These are phyloP conservation scores for Aspergillus brunneoviolaceus DNA, from an alignment of 2,329 filamentous ascomycete genomes.

Conservation along the genomic window DNA sequence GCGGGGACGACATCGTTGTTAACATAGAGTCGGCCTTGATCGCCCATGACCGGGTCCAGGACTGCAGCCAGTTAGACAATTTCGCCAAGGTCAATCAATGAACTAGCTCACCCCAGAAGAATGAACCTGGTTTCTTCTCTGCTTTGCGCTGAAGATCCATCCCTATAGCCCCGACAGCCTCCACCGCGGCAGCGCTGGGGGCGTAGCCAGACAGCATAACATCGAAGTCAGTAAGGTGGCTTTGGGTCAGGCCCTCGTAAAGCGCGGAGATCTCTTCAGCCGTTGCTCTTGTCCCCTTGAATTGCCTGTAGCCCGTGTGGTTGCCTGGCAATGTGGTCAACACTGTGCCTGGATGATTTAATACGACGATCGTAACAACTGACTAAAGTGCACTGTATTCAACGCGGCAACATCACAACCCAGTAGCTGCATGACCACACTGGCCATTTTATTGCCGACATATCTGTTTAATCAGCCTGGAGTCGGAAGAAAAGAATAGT, in stretches of 20 bases:
- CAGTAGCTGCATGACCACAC: constrained; percentile 88
- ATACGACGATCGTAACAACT: constrained; percentile 33
- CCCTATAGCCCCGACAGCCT: constrained; percentile 80
- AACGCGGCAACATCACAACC: constrained; percentile 92
- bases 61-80: constrained; percentile 50
- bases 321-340: constrained; percentile 64
- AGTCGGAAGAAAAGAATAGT: neutral
- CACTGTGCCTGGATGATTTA: neutral
- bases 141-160: constrained; percentile 72
- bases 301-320: constrained; percentile 87
- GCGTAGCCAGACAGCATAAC: constrained; percentile 95
- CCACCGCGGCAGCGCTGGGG: constrained; percentile 79
- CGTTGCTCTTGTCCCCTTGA: constrained; percentile 78
- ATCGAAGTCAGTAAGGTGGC: constrained; percentile 83
- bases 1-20: constrained; percentile 86
- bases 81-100: neutral
- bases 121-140: constrained; percentile 64
- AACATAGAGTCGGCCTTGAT: constrained; percentile 89
- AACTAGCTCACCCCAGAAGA: constrained; percentile 72
- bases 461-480: constrained; percentile 58
- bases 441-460: constrained; percentile 96
- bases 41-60: constrained; percentile 96
- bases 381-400: constrained; percentile 98
- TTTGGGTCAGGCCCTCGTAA: constrained; percentile 80
- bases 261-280: constrained; percentile 80